Evolutionary conservation across 208 protist genomes (phyloP), one percentile per base, ranked within the genome.

Genomic region (Crithidia thermophila): DNA sequence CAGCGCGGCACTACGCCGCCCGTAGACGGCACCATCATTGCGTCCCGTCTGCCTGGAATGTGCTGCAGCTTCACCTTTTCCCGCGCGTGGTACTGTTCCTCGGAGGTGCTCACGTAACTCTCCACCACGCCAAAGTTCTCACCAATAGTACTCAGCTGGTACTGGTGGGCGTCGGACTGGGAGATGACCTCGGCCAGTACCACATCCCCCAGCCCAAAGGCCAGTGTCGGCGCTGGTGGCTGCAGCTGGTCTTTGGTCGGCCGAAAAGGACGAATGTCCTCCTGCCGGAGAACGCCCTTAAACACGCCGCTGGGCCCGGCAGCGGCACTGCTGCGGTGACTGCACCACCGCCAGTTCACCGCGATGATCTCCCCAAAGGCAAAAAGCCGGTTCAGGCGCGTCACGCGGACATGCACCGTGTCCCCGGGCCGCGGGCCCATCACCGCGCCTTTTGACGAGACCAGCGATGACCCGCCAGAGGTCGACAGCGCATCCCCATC

Each of bases 131-230:
- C 88, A 39, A 74, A 94, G 51, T 79, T 58, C 34, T 77, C 70
- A 16, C 51, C 47, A 1, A 82, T 55, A 13, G 88, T 94, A 52
- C 77, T 88, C 28, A 94, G 78, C 64, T 94, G 85, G 53, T 85
- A 94, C 75, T 90, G 85, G 3, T 84, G 84, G 34, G 67, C 88
- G 46, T 94, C 88, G 1, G 85, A 90, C 77, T 94, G 88, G 21
- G 84, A 91, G 21, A 94, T 71, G 6, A 94, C 88, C 82, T 84
- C 79, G 11, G 88, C 88, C 13, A 84, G 36, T 33, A 91, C 70
- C 4, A 94, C 85, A 58, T 94, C 88, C 4, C 88, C 88, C 2
- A 72, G 40, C 9, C 72, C 67, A 61, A 88, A 91, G 10, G 83
- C 67, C 27, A 75, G 49, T 20, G 88, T 59, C 4, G 83, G 88